Percentiles rank a stretch among this genome's conserved stretches.
Evolutionary conservation across 148 eudicot genomes (phyloP).

Genomic region (Rhododendron ferrugineum): DNA sequence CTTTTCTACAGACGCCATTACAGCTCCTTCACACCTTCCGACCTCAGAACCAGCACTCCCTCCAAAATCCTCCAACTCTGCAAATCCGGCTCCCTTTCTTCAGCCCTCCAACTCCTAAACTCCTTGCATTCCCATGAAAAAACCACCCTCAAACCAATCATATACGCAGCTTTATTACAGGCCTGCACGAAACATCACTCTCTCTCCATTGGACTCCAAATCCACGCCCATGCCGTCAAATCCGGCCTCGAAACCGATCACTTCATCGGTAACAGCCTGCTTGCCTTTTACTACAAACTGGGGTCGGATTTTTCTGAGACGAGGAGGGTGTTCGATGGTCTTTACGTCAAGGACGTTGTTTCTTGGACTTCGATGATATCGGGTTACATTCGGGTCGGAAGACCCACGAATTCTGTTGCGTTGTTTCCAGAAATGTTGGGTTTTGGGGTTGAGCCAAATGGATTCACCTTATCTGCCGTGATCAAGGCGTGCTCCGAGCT

Average conservation of each 20-base stretch:
- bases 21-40: slow-evolving; percentile 11
- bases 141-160: slow-evolving; percentile 38
- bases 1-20: slow-evolving; percentile 15
- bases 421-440: slow-evolving; percentile 56
- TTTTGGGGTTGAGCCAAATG: slow-evolving; percentile 65
- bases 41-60: slow-evolving; percentile 9
- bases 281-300: slow-evolving; percentile 64
- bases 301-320: slow-evolving; percentile 35
- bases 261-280: slow-evolving; percentile 70
- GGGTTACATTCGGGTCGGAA: slow-evolving; percentile 48
- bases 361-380: slow-evolving; percentile 87
- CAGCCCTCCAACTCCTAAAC: slow-evolving; percentile 46
- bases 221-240: slow-evolving; percentile 58
- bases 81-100: slow-evolving; percentile 38
- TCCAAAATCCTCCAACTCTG: slow-evolving; percentile 44
- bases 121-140: slow-evolving; percentile 15
- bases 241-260: slow-evolving; percentile 47
- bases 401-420: slow-evolving; percentile 32
- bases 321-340: slow-evolving; percentile 41
- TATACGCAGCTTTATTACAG: slow-evolving; percentile 62
- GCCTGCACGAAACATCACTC: slow-evolving; percentile 43
- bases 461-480: slow-evolving; percentile 59
- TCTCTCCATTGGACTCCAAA: slow-evolving; percentile 49
- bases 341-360: slow-evolving; percentile 59
- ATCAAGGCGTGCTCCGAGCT: slow-evolving; percentile 68